Evolutionary conservation across 2,329 filamentous ascomycete species (phyloP).

Genomic region (Tothia fuscella): DNA sequence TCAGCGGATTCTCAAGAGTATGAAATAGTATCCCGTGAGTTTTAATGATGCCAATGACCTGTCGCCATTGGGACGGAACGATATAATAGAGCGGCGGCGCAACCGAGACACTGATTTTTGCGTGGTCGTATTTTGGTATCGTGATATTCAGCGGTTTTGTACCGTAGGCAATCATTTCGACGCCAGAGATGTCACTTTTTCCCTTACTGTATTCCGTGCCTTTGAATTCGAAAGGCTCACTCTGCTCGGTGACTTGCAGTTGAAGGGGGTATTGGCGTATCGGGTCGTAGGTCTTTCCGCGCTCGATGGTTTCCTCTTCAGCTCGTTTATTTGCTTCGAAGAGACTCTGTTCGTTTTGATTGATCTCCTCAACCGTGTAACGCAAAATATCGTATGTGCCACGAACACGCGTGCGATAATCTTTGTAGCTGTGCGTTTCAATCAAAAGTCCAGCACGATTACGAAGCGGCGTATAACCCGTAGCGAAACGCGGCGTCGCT

Average conservation of each 20-base stretch:
- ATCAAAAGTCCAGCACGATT: not conserved
- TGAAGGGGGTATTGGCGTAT: not conserved
- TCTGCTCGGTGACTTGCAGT: not conserved
- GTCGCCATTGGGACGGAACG: not conserved
- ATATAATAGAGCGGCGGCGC: not conserved
- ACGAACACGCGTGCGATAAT: not conserved
- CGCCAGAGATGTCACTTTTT: not conserved
- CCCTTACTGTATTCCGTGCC: not conserved
- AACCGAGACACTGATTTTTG: not conserved
- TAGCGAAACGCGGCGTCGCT: not conserved
- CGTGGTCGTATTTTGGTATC: not conserved
- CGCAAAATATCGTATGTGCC: not conserved
- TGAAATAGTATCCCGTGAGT: not conserved
- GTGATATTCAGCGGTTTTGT: not conserved
- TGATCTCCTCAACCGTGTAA: not conserved
- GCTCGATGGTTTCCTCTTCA: not conserved
- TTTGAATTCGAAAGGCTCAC: not conserved
- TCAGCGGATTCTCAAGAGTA: not conserved
- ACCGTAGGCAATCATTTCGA: not conserved
- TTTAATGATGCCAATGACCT: not conserved
- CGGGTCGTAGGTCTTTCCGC: not conserved
- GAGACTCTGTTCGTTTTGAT: not conserved
- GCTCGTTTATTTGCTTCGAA: not conserved
- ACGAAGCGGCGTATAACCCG: not conserved
- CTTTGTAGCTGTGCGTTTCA: not conserved